Conservation (phyloP, 2,329 filamentous ascomycete species). For the Clonostachys byssicola region DNA sequence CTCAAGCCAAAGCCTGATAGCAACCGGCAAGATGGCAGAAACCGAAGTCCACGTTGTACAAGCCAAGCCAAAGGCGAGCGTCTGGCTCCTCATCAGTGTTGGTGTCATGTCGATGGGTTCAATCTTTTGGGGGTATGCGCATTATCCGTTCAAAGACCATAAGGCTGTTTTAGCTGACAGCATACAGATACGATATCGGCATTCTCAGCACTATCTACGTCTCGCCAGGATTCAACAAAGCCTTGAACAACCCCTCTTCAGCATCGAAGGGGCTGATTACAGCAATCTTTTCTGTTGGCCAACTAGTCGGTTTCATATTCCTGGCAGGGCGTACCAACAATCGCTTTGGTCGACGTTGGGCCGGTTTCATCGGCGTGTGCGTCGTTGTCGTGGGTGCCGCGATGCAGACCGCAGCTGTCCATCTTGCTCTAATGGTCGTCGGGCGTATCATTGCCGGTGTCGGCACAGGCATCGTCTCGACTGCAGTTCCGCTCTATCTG, state of each 20-base stretch:
- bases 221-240: conserved; percentile 10
- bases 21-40: too few relatives aligned
- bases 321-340: conserved; percentile 8
- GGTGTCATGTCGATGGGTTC: conserved; percentile 9
- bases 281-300: conserved; percentile 12
- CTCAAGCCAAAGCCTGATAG: too few relatives aligned
- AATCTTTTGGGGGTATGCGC: conserved; percentile 10
- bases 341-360: conserved; percentile 10
- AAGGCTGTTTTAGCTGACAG: neutral
- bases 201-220: conserved; percentile 16
- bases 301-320: conserved; percentile 10
- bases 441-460: conserved; percentile 10
- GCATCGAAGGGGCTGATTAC: conserved; percentile 9
- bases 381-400: conserved; percentile 9
- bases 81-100: conserved; percentile 7
- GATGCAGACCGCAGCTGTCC: conserved; percentile 6
- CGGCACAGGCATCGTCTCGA: conserved; percentile 10
- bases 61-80: conserved; percentile 3
- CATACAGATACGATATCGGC: conserved; percentile 10
- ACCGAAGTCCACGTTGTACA: too few relatives aligned
- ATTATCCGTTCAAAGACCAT: neutral
- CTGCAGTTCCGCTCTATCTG: conserved; percentile 9
- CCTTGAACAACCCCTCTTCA: conserved; percentile 8
- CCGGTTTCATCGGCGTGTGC: conserved; percentile 7
- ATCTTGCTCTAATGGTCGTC: conserved; percentile 10